Percentiles rank a stretch among this genome's conserved stretches.
These are phyloP conservation scores for Suillus bovinus DNA, from an alignment of 768 basidiomycete genomes.

Conservation along the genomic window DNA sequence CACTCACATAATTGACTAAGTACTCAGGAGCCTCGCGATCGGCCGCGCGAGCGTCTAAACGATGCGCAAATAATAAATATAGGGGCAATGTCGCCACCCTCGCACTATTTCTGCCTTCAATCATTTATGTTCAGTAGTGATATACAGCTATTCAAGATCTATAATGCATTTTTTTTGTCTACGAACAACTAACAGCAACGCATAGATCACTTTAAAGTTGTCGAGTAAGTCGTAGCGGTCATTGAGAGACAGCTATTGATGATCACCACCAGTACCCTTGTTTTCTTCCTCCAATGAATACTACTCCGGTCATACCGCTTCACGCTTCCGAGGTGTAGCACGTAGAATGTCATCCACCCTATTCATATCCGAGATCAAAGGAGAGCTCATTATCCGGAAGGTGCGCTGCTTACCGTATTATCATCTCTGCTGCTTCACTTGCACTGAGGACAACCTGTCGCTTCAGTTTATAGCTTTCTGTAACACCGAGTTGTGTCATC, in stretches of 20 bases:
- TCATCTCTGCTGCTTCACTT: conserved; percentile 99
- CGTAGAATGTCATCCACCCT: conserved; percentile 94
- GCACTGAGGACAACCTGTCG: conserved; percentile 93
- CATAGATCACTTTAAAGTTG: no score
- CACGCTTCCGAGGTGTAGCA: conserved; percentile 83
- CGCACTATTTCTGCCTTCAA: no score
- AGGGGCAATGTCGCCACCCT: no score
- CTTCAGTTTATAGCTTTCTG: conserved; percentile 98
- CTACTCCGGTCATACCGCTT: conserved; percentile 55
- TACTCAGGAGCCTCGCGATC: no score
- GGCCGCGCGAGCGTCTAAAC: no score
- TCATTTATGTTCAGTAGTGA: no score
- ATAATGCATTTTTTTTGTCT: no score
- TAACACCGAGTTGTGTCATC: conserved; percentile 86
- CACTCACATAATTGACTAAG: no score
- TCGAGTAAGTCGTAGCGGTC: not conserved
- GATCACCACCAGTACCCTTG: not conserved
- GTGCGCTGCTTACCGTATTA: conserved; percentile 66
- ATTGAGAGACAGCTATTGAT: not conserved
- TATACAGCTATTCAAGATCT: no score
- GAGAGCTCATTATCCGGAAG: conserved; percentile 1
- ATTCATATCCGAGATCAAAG: conserved; percentile 12
- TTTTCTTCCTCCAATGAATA: not conserved
- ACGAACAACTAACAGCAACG: no score
- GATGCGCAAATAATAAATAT: no score